These are phyloP conservation scores for Mycena crocata DNA, from an alignment of 768 basidiomycete species.

Conservation along the genomic window DNA sequence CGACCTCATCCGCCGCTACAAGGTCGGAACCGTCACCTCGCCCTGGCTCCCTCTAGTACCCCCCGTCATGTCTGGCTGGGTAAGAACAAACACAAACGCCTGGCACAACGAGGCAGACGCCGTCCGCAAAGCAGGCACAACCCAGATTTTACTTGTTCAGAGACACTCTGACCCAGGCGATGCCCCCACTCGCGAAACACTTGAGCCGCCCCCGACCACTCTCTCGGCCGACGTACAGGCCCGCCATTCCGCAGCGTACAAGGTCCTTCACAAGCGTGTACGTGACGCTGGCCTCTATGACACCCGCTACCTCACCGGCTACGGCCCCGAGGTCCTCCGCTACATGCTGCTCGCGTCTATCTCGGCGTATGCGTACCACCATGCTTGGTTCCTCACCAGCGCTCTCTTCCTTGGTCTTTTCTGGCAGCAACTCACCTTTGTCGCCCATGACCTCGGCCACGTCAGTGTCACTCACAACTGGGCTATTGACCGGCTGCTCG, in stretches of 20 bases:
- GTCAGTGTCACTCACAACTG: slow-evolving; percentile 93
- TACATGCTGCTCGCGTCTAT: slow-evolving; percentile 73
- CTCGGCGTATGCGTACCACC: slow-evolving; percentile 71
- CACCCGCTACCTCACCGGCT: slow-evolving; percentile 86
- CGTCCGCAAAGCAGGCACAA: slow-evolving; percentile 46
- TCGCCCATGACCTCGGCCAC: slow-evolving; percentile 95
- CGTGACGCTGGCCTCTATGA: slow-evolving; percentile 86
- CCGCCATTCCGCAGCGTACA: slow-evolving; percentile 82
- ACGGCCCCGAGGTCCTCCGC: slow-evolving; percentile 88
- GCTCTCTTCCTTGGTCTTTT: slow-evolving; percentile 87
- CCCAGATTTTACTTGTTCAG: slow-evolving; percentile 75
- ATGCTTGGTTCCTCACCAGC: slow-evolving; percentile 76
- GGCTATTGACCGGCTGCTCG: slow-evolving; percentile 81
- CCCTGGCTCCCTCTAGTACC: slow-evolving; percentile 86
- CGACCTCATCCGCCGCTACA: slow-evolving; percentile 68
- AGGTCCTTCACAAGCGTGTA: slow-evolving; percentile 79
- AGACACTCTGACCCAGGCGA: slow-evolving; percentile 40
- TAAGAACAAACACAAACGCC: slow-evolving; percentile 62
- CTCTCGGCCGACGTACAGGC: slow-evolving; percentile 71
- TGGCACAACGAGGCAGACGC: slow-evolving; percentile 77
- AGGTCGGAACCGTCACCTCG: slow-evolving; percentile 77
- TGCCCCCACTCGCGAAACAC: slow-evolving; percentile 56
- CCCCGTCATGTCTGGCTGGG: slow-evolving; percentile 89
- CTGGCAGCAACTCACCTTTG: slow-evolving; percentile 96
- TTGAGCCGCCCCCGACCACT: slow-evolving; percentile 64